Conservation (phyloP, 306 rosid species). For the Acacia crassicarpa region DNA sequence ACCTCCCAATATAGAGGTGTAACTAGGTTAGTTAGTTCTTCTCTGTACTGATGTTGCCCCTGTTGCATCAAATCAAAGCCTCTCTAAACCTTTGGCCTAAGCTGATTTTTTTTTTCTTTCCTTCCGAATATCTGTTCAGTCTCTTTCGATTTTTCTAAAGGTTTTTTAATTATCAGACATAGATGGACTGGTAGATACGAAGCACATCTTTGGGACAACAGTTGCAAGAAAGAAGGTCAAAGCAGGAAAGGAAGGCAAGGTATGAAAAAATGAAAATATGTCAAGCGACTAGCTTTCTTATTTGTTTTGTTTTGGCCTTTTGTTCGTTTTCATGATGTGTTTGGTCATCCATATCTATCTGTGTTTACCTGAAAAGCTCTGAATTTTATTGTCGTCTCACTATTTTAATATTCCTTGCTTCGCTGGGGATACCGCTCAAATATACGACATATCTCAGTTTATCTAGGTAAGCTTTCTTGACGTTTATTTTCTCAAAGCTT, state of each 20-base stretch:
- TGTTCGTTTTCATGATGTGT: not conserved
- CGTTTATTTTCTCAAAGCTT: not conserved
- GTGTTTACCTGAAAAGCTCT: constrained; percentile 12
- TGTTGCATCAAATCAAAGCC: not conserved
- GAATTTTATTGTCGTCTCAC: constrained; percentile 19
- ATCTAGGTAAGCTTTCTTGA: constrained; percentile 59
- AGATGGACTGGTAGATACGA: constrained; percentile 85
- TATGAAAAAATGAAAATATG: constrained; percentile 15
- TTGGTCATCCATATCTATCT: constrained; percentile 8
- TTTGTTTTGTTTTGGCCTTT: not conserved
- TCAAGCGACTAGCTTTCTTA: not conserved
- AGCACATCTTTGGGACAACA: constrained; percentile 83
- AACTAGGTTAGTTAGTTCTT: constrained; percentile 53
- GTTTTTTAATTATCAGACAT: constrained; percentile 54
- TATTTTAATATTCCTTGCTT: constrained; percentile 23
- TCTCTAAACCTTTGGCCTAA: not conserved
- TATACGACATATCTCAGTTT: constrained; percentile 52
- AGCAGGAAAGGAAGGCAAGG: constrained; percentile 95
- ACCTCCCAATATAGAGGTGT: constrained; percentile 87
- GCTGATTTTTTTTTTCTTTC: not conserved
- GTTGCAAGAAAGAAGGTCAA: constrained; percentile 88
- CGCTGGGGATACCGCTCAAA: constrained; percentile 40
- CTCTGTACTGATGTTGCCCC: not conserved
- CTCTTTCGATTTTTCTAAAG: constrained; percentile 13
- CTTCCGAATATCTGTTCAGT: not conserved